Conservation (phyloP, 345 rosid species). For the Adansonia digitata region DNA sequence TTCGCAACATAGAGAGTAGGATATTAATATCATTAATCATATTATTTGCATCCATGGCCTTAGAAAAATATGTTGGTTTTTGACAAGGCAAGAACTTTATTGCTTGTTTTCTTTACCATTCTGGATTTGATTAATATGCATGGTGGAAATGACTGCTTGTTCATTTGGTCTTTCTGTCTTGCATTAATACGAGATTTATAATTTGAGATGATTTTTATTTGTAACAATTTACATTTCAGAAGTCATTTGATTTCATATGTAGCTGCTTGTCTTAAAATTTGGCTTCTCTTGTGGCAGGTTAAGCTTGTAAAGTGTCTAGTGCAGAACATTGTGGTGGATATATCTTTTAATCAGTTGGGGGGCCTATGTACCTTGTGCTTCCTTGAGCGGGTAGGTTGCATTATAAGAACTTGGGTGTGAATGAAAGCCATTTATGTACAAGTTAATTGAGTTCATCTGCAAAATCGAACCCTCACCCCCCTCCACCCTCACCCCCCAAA, state of each 20-base stretch:
- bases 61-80: not conserved
- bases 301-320: conserved; percentile 85
- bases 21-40: not conserved
- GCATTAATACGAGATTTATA: not conserved
- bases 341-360: conserved; percentile 87
- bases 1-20: not conserved
- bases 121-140: not conserved
- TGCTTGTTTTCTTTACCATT: not conserved
- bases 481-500: too few species aligned
- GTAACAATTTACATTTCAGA: not conserved
- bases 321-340: conserved; percentile 79
- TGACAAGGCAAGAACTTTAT: not conserved
- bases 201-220: not conserved
- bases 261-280: conserved; percentile 14
- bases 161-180: not conserved
- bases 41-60: not conserved
- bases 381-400: conserved; percentile 69
- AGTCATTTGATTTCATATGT: not conserved
- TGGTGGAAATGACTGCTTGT: not conserved
- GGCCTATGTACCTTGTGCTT: conserved; percentile 81
- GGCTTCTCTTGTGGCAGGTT: conserved; percentile 48
- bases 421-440: conserved; percentile 5
- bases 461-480: not conserved
- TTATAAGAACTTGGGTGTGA: conserved; percentile 8
- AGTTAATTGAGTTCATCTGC: not conserved